Base-by-base conservation (phyloP, 441 rosid genomes). In the Gossypium trilobum region DNA sequence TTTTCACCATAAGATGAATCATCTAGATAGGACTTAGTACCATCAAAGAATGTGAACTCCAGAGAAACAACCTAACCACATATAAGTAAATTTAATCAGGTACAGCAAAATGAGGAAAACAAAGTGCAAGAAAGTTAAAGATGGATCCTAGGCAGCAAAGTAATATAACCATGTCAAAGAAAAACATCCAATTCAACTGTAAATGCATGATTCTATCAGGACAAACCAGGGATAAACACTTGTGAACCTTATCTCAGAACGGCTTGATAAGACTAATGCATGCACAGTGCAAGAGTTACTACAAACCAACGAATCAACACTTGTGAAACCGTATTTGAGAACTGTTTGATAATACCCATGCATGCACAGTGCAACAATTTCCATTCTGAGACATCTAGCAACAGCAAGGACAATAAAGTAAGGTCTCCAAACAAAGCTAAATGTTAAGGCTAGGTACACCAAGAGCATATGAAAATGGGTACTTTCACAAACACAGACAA, bases 41-140 rank as follows among this genome's bases (percentile, higher is more conserved):
- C 90, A 78, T 96, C 99, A 82, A 85, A 96, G 84, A 96, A 96
- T 10, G 97, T 96, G 81, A 96, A 91, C 85, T 96, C 99, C 3
- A 98, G 90, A 82, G 97, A 86, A 77, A 96, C 86, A 75, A 96
- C 89, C 99, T 96, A 80, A 74, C 82, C 46, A 79, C 39, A 77
- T 5, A 64, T 70, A 76, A 73, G 14, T 50, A 52, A 36, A 31
- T 29, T 48, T 57, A 80, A 67, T 54, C 58, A 71, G 64, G 7
- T 8, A 17, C 16, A 1, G 17, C 2, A 31, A 67, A 68, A 51
- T 51, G 29, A 50, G 10, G 13, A 68, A 68, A 68, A 2, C 13
- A 29, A 51, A 9, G 13, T 68, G 20, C 60, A 68, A 29, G n/a
- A 4, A 62, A 11, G 75, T 51, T 76, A 72, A 79, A 70, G 64